phyloP scores from a whole-genome alignment of 2,329 filamentous ascomycete genomes.

The Clonostachys solani region DNA sequence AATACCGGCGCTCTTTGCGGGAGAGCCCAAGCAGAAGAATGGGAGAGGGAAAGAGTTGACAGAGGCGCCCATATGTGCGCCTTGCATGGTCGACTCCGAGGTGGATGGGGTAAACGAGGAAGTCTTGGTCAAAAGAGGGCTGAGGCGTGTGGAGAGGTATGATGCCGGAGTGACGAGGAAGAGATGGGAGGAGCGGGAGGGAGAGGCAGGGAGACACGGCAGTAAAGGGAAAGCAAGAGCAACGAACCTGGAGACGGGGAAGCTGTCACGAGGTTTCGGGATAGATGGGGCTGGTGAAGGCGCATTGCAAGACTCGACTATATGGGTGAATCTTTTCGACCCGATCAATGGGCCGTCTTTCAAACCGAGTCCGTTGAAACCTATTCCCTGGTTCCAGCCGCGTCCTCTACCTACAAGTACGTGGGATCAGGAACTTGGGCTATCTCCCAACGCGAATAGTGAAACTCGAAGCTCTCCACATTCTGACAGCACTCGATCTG shows the following conservation, averaged over 20 bases:
- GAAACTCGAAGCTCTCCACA: too few species aligned
- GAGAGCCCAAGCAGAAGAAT: conserved; percentile 4
- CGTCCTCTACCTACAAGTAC: neutral
- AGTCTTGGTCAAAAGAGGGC: conserved; percentile 30
- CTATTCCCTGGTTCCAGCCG: conserved; percentile 32
- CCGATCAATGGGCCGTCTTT: conserved; percentile 42
- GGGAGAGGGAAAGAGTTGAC: conserved; percentile 31
- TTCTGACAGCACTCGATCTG: too few species aligned
- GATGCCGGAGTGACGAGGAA: conserved; percentile 42
- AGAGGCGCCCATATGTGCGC: conserved; percentile 43
- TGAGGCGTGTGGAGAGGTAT: conserved; percentile 33
- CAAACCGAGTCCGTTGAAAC: conserved; percentile 42
- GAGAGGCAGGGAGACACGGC: too few species aligned
- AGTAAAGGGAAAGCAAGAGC: neutral
- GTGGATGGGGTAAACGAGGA: conserved; percentile 20
- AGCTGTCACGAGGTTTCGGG: too few species aligned
- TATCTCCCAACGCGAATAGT: too few species aligned
- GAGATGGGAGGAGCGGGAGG: conserved; percentile 29
- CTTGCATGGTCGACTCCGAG: conserved; percentile 37
- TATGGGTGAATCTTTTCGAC: conserved; percentile 47
- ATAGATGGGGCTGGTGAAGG: too few species aligned
- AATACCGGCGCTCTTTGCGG: conserved; percentile 25
- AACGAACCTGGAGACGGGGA: neutral
- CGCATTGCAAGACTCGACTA: conserved; percentile 17
- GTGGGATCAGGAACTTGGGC: too few species aligned